Evolutionary conservation across 208 protist species (phyloP).

Genomic region (Acanthamoeba lugdunensis): DNA sequence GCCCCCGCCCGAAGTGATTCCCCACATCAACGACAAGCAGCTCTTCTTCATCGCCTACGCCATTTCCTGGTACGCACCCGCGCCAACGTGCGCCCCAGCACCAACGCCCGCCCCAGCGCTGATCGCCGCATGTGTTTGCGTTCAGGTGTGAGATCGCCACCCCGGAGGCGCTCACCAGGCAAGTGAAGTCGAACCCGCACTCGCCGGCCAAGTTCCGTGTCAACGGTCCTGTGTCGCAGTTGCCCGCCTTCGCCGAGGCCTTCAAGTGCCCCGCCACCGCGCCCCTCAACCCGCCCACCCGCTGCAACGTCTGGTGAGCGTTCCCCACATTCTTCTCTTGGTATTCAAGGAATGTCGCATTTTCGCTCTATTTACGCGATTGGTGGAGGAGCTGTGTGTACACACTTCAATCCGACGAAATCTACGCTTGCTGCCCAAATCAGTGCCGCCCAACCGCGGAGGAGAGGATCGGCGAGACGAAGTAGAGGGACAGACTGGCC

Average conservation of each 20-base stretch:
- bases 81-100: too few species aligned
- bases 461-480: too few species aligned
- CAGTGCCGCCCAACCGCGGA: not conserved
- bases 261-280: conserved; percentile 48
- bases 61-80: not conserved
- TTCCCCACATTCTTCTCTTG: too few species aligned
- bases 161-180: not conserved
- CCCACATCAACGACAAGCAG: not conserved
- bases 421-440: not conserved
- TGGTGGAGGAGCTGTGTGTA: not conserved
- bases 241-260: conserved; percentile 39
- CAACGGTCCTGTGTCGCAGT: conserved; percentile 45
- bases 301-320: conserved; percentile 40
- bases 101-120: too few species aligned
- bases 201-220: conserved; percentile 44
- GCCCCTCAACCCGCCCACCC: conserved; percentile 52
- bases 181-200: conserved; percentile 60
- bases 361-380: not conserved
- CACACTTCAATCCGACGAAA: not conserved
- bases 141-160: not conserved
- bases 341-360: too few species aligned
- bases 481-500: not conserved
- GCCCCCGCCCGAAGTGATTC: not conserved
- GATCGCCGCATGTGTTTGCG: not conserved
- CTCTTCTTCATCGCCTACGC: conserved; percentile 65